These are phyloP conservation scores for Poa annua DNA, from an alignment of 176 grass and related monocot species.

Conservation along the genomic window DNA sequence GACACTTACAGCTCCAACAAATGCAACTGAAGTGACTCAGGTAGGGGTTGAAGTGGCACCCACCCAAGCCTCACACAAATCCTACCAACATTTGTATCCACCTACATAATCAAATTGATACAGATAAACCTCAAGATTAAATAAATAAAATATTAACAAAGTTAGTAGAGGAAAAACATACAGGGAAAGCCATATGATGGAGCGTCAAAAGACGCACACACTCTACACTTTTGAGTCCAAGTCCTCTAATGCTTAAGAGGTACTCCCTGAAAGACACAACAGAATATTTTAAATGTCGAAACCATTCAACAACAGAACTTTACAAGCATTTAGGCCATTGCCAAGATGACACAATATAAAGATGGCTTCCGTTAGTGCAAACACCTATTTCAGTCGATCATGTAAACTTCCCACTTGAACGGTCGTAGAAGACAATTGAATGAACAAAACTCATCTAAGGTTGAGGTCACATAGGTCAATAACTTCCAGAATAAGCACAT, in stretches of 20 bases:
- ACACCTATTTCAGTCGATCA: constrained; percentile 1
- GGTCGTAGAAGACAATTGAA: not conserved
- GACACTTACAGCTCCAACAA: constrained; percentile 65
- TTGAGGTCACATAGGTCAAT: constrained; percentile 2
- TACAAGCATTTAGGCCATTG: constrained; percentile 16
- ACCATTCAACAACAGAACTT: constrained; percentile 22
- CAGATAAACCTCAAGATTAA: constrained; percentile 30
- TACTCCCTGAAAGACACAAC: constrained; percentile 63
- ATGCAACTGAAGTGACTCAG: constrained; percentile 74
- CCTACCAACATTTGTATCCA: constrained; percentile 84
- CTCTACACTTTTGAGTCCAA: constrained; percentile 89
- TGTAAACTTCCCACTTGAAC: constrained; percentile 3
- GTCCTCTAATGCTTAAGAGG: constrained; percentile 74
- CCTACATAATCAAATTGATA: constrained; percentile 48
- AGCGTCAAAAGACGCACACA: constrained; percentile 89
- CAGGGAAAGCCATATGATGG: constrained; percentile 84
- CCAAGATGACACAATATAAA: not conserved
- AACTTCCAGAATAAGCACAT: constrained; percentile 1
- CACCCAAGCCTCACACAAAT: constrained; percentile 88
- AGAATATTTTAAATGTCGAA: constrained; percentile 37
- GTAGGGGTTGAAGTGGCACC: constrained; percentile 77
- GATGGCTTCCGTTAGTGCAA: not conserved
- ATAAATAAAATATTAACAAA: constrained; percentile 3
- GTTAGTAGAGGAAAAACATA: constrained; percentile 35
- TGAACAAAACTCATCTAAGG: not conserved